Evolutionary conservation across 1,284 basidiomycete species (phyloP), one percentile per base, ranked within the genome.

Genomic region (Vanrija humicola): DNA sequence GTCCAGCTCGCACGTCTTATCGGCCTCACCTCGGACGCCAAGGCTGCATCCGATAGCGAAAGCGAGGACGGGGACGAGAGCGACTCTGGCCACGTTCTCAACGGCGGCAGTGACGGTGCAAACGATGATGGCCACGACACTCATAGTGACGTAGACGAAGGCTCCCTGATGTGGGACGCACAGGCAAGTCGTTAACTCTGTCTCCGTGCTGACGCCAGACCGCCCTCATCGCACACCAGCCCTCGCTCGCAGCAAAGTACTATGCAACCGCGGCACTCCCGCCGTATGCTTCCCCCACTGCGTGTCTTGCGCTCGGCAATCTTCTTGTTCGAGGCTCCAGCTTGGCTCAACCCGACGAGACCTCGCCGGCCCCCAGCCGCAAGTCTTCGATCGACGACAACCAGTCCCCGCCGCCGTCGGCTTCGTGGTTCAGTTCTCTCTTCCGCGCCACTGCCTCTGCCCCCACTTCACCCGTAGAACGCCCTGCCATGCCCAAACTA

Each of bases 291-390:
- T 73, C 71, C 0, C 46, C 70, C 2, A 43, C 63, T 6, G 73
- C 73, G 1, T 75, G 73, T 52, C 65, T 75, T 0, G 69, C 71
- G 0, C 63, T 73, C 1, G 71, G 70, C 3, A 75, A 72, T 43
- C 62, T 75, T 3, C 45, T 75, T 6, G 69, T 68, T 0, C 59
- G 70, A 3, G 69, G 72, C 1, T 68, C 70, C 0, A 58, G 58
- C 10, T 50, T 69, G 3, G 43, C 55, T 6, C 59, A 65, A 28
- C 48, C 48, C 16, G 16, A 19, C 40, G 51, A 52, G 25, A 62
- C 62, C 29, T 6, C 29, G 15, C 9, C 26, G 15, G 10, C n/a
- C 44, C 51, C 28, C 28, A 39, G 10, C 19, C 54, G 39, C 15
- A 46, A 52, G 45, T 23, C 29, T 16, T 52, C 45, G 7, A 16